These are phyloP conservation scores for Umbelopsis ramanniana DNA, from an alignment of 192 early-diverging fungal species.

Conservation along the genomic window DNA sequence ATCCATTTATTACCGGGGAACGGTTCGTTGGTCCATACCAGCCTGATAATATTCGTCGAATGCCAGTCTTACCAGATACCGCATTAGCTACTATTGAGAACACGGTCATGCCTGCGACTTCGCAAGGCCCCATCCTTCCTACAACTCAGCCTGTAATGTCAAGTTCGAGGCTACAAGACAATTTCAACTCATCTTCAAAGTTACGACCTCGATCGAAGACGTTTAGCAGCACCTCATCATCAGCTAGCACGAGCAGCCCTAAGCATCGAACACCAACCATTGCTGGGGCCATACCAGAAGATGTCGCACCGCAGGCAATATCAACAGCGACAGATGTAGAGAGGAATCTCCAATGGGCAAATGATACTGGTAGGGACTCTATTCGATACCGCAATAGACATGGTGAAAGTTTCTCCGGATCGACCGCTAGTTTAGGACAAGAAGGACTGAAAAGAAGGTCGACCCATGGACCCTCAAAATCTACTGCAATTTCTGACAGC, in stretches of 20 bases:
- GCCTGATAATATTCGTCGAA: slow-evolving; percentile 38
- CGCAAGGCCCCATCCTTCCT: slow-evolving; percentile 3
- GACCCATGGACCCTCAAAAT: background rate
- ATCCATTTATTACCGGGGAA: slow-evolving; percentile 96
- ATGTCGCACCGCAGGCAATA: slow-evolving; percentile 8
- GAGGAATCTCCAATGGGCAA: slow-evolving; percentile 1
- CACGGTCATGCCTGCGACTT: background rate
- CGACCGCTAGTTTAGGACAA: background rate
- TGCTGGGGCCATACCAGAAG: background rate
- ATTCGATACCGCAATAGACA: slow-evolving; percentile 5
- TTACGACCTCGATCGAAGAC: background rate
- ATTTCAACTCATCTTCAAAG: background rate
- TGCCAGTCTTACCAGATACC: background rate
- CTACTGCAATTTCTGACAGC: background rate
- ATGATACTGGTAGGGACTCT: background rate
- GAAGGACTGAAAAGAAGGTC: background rate
- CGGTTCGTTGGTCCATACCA: slow-evolving; percentile 70
- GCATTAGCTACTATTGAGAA: background rate
- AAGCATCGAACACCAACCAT: background rate
- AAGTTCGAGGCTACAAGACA: background rate
- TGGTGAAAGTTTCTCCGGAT: background rate
- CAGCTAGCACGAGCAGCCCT: background rate
- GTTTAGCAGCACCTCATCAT: slow-evolving; percentile 5
- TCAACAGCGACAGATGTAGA: slow-evolving; percentile 3
- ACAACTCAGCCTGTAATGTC: background rate